Evolutionary conservation across 495 filamentous ascomycete genomes (phyloP), one percentile per base, ranked within the genome.

Genomic region (Hypoxylon fuscum): DNA sequence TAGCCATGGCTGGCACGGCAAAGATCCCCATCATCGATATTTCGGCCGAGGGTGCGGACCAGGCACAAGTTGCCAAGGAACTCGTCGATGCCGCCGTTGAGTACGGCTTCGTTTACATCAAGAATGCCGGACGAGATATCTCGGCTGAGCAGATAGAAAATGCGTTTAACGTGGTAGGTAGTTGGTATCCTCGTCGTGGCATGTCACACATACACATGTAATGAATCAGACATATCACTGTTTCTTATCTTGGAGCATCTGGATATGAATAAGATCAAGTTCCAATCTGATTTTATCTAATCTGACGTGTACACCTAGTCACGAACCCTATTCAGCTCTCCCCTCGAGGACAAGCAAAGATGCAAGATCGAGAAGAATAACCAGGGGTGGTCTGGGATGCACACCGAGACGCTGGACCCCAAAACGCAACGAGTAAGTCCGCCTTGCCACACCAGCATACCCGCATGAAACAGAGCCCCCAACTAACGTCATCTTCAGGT

Each of bases 81-180:
- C 82, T 97, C 29, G 86, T 97, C 23, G 83, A 91, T 55, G 95
- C 93, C 1, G 91, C 91, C 6, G 81, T 87, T 29, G 83, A 87
- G 21, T 87, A 91, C 72, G 94, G 94, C 43, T 98, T 98, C 69
- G 82, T 97, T 25, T 98, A 95, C 74, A 86, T 98, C 68, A 89
- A 86, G 55, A 79, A 84, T 54, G 83, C 83, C 12, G 84, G 85
- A 27, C 78, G 73, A 4, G 87, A 89, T 45, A 91, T 98, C n/a
- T 78, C 86, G 0, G 57, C 75, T 0, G 75, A 81, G 18, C 85
- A 88, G 42, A 85, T 98, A 21, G 80, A 90, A n/a, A 69, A 77
- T 53, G 87, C 87, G 8, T 98, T 97, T 76, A 81, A 83, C 27
- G 61, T 96, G 74, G 93, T 96, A 82, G 11, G 69, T 61, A 41